These are phyloP conservation scores for Aspergillus chevalieri DNA, from an alignment of 2,329 filamentous ascomycete species.

Conservation along the genomic window DNA sequence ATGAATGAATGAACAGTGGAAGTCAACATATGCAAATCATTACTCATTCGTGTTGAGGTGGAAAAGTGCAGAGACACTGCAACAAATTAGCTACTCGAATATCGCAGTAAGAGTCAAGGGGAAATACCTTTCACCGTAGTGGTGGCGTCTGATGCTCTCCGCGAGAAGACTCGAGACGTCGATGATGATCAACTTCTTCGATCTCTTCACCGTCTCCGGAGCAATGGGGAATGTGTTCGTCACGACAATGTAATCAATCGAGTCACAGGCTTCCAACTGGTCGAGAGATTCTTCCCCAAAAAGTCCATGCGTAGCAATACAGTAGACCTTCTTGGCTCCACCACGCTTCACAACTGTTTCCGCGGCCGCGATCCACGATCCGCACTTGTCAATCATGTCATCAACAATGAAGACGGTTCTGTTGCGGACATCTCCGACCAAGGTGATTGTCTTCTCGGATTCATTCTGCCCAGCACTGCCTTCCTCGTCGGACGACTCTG, in stretches of 20 bases:
- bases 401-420: conserved; percentile 91
- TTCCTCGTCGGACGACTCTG: conserved; percentile 88
- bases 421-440: conserved; percentile 90
- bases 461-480: conserved; percentile 48
- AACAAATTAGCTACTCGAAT: conserved; percentile 15
- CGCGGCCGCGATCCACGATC: conserved; percentile 93
- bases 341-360: conserved; percentile 95
- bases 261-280: conserved; percentile 85
- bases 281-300: conserved; percentile 86
- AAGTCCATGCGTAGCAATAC: conserved; percentile 92
- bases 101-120: conserved; percentile 43
- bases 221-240: conserved; percentile 96
- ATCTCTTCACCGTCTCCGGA: conserved; percentile 62
- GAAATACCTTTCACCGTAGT: conserved; percentile 79
- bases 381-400: conserved; percentile 97
- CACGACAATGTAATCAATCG: conserved; percentile 88
- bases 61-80: conserved; percentile 53
- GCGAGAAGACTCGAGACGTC: conserved; percentile 82
- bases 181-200: conserved; percentile 79
- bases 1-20: background rate
- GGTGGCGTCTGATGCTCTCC: conserved; percentile 91
- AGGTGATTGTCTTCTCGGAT: conserved; percentile 88
- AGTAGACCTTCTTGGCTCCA: conserved; percentile 87
- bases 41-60: conserved; percentile 46
- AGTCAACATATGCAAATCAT: background rate